Evolutionary conservation across 73 alveolate species (phyloP), one percentile per base, ranked within the genome.

Genomic region (Paramecium biaurelia): DNA sequence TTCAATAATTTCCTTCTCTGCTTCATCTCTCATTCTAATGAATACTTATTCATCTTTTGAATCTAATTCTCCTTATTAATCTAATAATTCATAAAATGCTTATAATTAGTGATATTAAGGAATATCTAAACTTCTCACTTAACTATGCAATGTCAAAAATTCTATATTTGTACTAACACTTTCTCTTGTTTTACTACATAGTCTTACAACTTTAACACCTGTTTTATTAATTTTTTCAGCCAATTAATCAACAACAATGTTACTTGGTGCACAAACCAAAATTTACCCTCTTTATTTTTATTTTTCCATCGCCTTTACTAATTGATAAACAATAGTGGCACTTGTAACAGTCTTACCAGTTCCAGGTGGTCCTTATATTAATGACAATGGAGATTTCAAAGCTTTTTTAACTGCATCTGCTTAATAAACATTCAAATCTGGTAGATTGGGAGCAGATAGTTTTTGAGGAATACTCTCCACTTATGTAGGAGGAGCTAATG

Each of bases 351-450:
- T 99, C 94, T 99, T 99, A 42, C 99, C 99, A 21, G 99, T 99
- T 1, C 98, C 98, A 38, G 99, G 99, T 37, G 99, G 99, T 4
- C 99, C 99, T 95, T 99, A 98, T 86, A 99, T 99, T 89, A 99
- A 96, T 94, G 99, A 97, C 38, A 99, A 89, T 2, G 99, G 99
- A 4, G 98, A 76, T 53, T 95, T 79, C 70, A 97, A 57, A 70
- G 97, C 93, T 92, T 96, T 96, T 86, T 95, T 97, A 26, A 96
- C 97, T 21, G 99, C 99, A 79, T 95, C 96, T 85, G 90, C 93
- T 92, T 98, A 95, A 92, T 97, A 98, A 43, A 95, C 98, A 95
- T 99, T 99, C 70, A 99, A 89, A 89, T 96, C 97, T 4, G 99
- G 99, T 35, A 99, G 95, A 56, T 99, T 99, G 28, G 98, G 98